phyloP scores from a whole-genome alignment of 306 rosid species.

The Cucumis cinereus region DNA sequence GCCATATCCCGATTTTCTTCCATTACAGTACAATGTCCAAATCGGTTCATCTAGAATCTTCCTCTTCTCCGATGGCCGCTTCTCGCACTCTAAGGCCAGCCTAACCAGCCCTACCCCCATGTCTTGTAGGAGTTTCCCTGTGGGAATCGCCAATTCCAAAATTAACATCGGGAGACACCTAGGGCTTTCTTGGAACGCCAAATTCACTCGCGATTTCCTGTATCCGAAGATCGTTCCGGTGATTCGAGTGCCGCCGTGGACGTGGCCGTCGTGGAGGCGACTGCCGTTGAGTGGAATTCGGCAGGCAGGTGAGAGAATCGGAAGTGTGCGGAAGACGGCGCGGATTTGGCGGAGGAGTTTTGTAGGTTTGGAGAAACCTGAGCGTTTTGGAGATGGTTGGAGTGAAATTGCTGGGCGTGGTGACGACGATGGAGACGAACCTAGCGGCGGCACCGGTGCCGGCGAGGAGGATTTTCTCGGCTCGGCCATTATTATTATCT shows the following conservation, averaged over 20 bases:
- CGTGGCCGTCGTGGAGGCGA: constrained; percentile 21
- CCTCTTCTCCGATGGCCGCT: constrained; percentile 29
- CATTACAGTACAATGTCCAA: constrained; percentile 68
- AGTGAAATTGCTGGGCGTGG: constrained; percentile 22
- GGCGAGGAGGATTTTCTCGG: background rate
- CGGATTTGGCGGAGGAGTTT: constrained; percentile 31
- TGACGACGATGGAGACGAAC: background rate
- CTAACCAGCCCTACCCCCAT: constrained; percentile 61
- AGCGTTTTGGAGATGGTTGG: constrained; percentile 43
- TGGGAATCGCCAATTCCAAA: constrained; percentile 53
- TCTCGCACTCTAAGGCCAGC: constrained; percentile 73
- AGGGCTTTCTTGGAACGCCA: constrained; percentile 62
- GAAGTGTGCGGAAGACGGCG: constrained; percentile 45
- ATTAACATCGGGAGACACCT: constrained; percentile 43
- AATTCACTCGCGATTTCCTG: constrained; percentile 45
- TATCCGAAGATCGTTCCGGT: constrained; percentile 70
- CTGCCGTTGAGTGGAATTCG: constrained; percentile 25
- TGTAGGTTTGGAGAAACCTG: constrained; percentile 23
- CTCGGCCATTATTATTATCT: too few relatives aligned
- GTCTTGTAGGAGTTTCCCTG: constrained; percentile 57
- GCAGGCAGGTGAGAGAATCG: constrained; percentile 60
- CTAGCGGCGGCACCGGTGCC: background rate
- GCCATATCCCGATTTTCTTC: constrained; percentile 68
- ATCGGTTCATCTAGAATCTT: constrained; percentile 56
- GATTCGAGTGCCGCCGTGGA: constrained; percentile 46